These are phyloP conservation scores for Aspergillus kassunensis DNA, from an alignment of 495 filamentous ascomycete species.

Conservation along the genomic window DNA sequence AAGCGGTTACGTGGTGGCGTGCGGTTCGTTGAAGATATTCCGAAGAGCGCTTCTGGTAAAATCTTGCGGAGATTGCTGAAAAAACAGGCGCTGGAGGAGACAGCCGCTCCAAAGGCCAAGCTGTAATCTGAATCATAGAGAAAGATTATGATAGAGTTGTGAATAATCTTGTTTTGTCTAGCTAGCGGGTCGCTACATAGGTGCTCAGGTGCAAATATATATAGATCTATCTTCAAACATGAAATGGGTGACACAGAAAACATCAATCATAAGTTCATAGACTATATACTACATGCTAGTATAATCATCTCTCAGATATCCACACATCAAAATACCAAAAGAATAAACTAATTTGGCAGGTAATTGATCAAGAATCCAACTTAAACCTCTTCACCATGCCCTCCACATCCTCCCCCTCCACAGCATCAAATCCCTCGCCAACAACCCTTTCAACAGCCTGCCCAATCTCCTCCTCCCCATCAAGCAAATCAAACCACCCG, in stretches of 20 bases:
- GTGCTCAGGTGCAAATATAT: too few relatives aligned
- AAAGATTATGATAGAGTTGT: background rate
- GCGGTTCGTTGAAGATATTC: conserved; percentile 74
- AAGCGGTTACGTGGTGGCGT: conserved; percentile 83
- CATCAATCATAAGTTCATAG: background rate
- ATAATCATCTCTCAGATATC: background rate
- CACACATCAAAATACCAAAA: too few relatives aligned
- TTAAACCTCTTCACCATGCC: conserved; percentile 43
- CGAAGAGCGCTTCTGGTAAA: conserved; percentile 85
- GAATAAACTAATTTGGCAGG: background rate
- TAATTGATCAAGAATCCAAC: background rate
- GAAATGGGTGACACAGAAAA: too few relatives aligned
- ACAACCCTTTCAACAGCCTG: conserved; percentile 64
- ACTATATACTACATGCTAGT: background rate
- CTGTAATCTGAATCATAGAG: conserved; percentile 25
- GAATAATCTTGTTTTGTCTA: too few relatives aligned
- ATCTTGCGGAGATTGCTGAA: conserved; percentile 72
- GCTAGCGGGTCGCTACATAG: too few relatives aligned
- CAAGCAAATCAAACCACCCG: conserved; percentile 58
- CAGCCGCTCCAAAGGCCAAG: conserved; percentile 38
- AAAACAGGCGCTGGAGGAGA: conserved; percentile 46
- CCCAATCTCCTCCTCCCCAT: conserved; percentile 54
- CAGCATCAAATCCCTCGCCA: conserved; percentile 57
- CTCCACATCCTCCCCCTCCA: conserved; percentile 63
- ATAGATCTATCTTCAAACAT: too few relatives aligned